These are phyloP conservation scores for Phytophthora pini DNA, from an alignment of 352 stramenopile species.

Conservation along the genomic window DNA sequence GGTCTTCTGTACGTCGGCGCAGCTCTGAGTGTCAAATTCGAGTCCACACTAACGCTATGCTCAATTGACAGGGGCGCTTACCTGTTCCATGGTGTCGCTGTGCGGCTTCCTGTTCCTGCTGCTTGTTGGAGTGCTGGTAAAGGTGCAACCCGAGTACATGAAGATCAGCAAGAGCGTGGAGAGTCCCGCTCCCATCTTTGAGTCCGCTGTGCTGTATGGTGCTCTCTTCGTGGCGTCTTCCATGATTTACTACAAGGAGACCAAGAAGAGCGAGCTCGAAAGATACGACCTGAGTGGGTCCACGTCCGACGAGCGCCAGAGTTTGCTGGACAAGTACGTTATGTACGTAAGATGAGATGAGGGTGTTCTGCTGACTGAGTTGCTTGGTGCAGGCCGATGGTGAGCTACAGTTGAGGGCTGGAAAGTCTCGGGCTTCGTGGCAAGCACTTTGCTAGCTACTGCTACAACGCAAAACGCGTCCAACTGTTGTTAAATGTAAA, in stretches of 20 bases:
- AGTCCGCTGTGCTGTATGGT: conserved; percentile 74
- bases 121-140: conserved; percentile 67
- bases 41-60: background rate
- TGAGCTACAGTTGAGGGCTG: conserved; percentile 40
- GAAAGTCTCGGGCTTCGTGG: background rate
- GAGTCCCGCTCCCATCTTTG: conserved; percentile 69
- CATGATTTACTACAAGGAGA: conserved; percentile 74
- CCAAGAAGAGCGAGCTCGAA: conserved; percentile 48
- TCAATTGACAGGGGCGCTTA: conserved; percentile 58
- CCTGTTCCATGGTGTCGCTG: conserved; percentile 77
- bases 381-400: conserved; percentile 28
- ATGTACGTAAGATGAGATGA: background rate
- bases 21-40: background rate
- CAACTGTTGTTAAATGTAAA: conserved; percentile 22
- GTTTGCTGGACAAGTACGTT: conserved; percentile 61
- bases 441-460: background rate
- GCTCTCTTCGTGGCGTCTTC: conserved; percentile 76
- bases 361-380: conserved; percentile 2
- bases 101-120: conserved; percentile 81
- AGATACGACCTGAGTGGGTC: conserved; percentile 53
- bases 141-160: conserved; percentile 85
- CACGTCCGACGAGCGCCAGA: conserved; percentile 66
- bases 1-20: conserved; percentile 38
- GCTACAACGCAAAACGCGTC: background rate
- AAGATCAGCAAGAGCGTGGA: conserved; percentile 81